These are phyloP conservation scores for Funneliformis geosporum DNA, from an alignment of 192 early-diverging fungal genomes.

Conservation along the genomic window DNA sequence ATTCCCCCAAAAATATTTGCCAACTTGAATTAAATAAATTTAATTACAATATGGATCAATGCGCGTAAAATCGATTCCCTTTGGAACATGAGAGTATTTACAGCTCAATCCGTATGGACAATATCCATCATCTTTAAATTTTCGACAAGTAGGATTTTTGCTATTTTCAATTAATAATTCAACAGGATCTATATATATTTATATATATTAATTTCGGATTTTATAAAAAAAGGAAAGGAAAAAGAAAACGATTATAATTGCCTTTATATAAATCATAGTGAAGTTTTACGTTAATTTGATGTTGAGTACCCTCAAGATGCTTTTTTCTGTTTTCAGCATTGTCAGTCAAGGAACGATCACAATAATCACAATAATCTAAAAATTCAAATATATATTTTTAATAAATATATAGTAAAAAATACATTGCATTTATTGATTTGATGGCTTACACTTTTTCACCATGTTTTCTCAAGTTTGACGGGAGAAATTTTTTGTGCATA, in stretches of 20 bases:
- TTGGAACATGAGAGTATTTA: conserved; percentile 41
- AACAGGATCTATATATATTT: conserved; percentile 32
- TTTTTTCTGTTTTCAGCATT: conserved; percentile 42
- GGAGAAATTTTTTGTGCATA: no score
- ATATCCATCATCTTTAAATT: conserved; percentile 32
- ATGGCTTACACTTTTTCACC: not conserved
- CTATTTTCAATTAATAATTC: conserved; percentile 40
- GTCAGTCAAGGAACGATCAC: conserved; percentile 47
- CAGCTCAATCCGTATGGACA: conserved; percentile 45
- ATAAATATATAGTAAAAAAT: no score
- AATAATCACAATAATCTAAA: conserved; percentile 48
- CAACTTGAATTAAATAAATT: not conserved
- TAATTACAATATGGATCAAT: conserved; percentile 29
- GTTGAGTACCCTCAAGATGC: conserved; percentile 39
- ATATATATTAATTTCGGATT: not conserved
- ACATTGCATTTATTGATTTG: not conserved
- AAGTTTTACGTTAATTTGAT: conserved; percentile 35
- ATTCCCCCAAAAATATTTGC: conserved; percentile 26
- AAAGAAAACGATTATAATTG: conserved; percentile 7
- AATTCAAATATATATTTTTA: not conserved
- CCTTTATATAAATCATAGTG: conserved; percentile 48
- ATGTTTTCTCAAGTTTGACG: not conserved
- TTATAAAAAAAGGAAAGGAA: not conserved
- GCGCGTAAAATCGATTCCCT: conserved; percentile 26
- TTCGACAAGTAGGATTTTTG: conserved; percentile 41